Base-by-base conservation (phyloP, 2,329 filamentous ascomycete species). In the Ophiosphaerella korrae region DNA sequence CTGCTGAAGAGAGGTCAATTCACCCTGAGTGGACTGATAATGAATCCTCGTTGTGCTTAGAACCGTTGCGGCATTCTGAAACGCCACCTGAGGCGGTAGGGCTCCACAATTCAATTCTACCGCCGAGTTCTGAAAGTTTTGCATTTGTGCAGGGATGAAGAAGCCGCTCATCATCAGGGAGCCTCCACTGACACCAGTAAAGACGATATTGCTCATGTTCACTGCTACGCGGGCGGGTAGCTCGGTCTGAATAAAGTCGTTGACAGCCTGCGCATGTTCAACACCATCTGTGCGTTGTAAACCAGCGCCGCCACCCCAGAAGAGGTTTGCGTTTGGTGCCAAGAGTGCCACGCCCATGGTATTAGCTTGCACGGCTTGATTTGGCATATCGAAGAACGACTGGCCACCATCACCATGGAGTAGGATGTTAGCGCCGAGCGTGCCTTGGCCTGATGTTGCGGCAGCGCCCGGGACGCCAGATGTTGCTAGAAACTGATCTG, bases 361-460 rank as follows among this genome's bases (percentile, higher is more conserved):
- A 55, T 78, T 78, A 43, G 71, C 64, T 47, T 80, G 78, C 9
- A 83, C 78, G 14, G 75, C 77, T 58, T 83, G 79, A 67, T 83
- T 83, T 32, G 81, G 81, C 70, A 83, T 82, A 63, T 82, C 80
- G 67, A 82, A 81, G 75, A 83, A 84, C 11, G 80, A 82, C 59
- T 83, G 79, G 6, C 83, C 83, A 36, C 83, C 82, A 62, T 85
- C 83, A 42, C 82, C 82, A 64, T 85, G 83, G 3, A 85, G 76
- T 32, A 85, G 77, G 12, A 85, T 78, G 58, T 85, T 85, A 6
- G 83, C 73, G 42, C 69, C 70, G 26, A 82, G 70, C 5, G 69
- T 67, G 32, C 71, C 70, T 34, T 67, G 65, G 2, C 64, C 37
- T 11, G 68, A 65, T 2, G 70, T 68, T 29, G 71, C 70, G 18